Evolutionary conservation across 345 rosid species (phyloP).

Genomic region (Erucastrum elatum): DNA sequence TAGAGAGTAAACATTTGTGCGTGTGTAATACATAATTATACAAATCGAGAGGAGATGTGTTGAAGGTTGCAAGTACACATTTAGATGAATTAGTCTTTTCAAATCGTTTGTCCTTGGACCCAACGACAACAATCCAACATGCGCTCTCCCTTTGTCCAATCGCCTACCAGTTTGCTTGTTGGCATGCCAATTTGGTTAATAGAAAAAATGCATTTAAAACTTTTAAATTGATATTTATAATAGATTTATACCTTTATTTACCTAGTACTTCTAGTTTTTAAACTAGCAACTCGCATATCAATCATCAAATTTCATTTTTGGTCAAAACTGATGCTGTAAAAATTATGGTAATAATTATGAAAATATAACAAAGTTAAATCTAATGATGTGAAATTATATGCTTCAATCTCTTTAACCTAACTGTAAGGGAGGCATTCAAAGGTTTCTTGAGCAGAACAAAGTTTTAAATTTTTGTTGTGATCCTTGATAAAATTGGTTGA

Average conservation of each 20-base stretch:
- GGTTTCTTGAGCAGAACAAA: not conserved
- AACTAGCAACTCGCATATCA: not conserved
- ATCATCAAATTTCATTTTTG: not conserved
- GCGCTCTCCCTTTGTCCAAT: not conserved
- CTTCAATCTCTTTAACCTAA: not conserved
- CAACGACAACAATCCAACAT: slow-evolving; percentile 10
- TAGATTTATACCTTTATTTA: not conserved
- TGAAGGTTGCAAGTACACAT: not conserved
- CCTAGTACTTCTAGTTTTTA: not conserved
- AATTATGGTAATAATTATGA: not conserved
- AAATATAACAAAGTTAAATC: not conserved
- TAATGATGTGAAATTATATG: not conserved
- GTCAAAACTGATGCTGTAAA: not conserved
- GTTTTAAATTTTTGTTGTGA: not conserved
- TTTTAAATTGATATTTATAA: not conserved
- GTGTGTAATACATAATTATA: not conserved
- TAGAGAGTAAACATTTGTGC: not conserved
- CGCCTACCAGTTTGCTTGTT: not conserved
- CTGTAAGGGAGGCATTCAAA: not conserved
- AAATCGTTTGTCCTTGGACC: not conserved
- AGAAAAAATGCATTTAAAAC: not conserved
- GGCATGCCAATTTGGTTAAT: slow-evolving; percentile 6
- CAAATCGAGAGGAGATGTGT: not conserved
- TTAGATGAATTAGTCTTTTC: slow-evolving; percentile 11
- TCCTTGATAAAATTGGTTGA: not conserved